phyloP scores from a whole-genome alignment of 257 asterid species.

The Fraxinus cuspidata region DNA sequence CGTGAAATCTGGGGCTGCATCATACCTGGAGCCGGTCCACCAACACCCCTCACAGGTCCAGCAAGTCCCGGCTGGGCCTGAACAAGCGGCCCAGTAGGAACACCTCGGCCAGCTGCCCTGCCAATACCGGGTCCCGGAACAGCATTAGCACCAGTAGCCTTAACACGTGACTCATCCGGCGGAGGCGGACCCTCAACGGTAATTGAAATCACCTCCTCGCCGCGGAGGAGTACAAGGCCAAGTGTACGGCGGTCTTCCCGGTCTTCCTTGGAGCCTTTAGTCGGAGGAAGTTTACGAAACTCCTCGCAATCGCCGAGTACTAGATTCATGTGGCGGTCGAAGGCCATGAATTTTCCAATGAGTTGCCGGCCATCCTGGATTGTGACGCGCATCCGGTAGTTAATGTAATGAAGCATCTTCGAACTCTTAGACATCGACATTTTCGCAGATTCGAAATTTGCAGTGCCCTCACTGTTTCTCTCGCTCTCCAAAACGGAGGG shows the following conservation, averaged over 20 bases:
- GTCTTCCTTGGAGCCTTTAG: constrained; percentile 78
- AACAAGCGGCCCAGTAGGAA: constrained; percentile 58
- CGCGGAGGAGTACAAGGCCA: constrained; percentile 88
- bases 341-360: constrained; percentile 92
- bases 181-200: constrained; percentile 98
- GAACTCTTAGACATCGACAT: constrained; percentile 99
- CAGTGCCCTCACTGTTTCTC: neutral
- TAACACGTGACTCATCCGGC: constrained; percentile 81
- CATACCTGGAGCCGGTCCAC: constrained; percentile 95
- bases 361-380: constrained; percentile 92
- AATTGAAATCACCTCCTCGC: constrained; percentile 88
- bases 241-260: constrained; percentile 93
- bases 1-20: constrained; percentile 96
- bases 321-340: constrained; percentile 93
- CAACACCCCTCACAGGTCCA: constrained; percentile 89
- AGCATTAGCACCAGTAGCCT: constrained; percentile 55
- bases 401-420: constrained; percentile 90
- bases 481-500: neutral
- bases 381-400: constrained; percentile 92
- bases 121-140: constrained; percentile 79
- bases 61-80: constrained; percentile 91
- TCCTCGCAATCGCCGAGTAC: constrained; percentile 96
- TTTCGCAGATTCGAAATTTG: constrained; percentile 25
- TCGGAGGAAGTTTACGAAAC: constrained; percentile 82
- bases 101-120: constrained; percentile 92